Base-by-base conservation (phyloP, 495 filamentous ascomycete species). In the Neurospora intermedia region DNA sequence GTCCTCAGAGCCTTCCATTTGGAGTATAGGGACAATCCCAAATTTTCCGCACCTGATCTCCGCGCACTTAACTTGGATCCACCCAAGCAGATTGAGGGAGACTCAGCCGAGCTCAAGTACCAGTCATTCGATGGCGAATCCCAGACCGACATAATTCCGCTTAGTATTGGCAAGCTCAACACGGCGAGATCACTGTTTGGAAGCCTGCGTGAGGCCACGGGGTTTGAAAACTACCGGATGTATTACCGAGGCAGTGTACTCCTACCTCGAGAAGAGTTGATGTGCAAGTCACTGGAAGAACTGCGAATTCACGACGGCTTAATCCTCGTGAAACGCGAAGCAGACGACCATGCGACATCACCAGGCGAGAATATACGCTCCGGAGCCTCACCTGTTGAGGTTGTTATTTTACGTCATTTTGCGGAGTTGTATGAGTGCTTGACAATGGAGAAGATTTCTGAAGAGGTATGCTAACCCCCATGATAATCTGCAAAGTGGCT, bases 391-490 rank as follows among this genome's bases (percentile, higher is more conserved):
- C 82, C 82, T 16, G 85, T 94, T 9, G 92, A 97, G 74, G 83
- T 85, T 16, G 92, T 94, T 74, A 89, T 98, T 27, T 81, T 97
- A 72, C 88, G 90, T 72, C 93, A 97, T 80, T 97, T 97, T 78
- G 88, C 93, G 71, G 89, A 94, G 72, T 82, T 99, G 10, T 97
- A 95, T 84, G 87, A 89, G 20, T 90, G 95, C 76, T 86, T 99
- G 45, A 88, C 88, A 70, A 88, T 96, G 79, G 87, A 93, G 73
- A 86, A 85, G 54, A 81, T 96, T 18, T 89, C 91, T n/a, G 83
- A 86, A 76, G 88, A 90, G 81, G 89, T 93, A 83, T 74, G 80
- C 73, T 69, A 48, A 48, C 6, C 11, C 6, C 13, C 62, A 3
- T 35, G 40, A 71, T 66, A 27, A 40, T 27, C 9, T 66, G 35